Percentiles rank a stretch among this genome's conserved stretches.
Conservation (phyloP, 2,329 filamentous ascomycete species). For the Fusarium sp. region DNA sequence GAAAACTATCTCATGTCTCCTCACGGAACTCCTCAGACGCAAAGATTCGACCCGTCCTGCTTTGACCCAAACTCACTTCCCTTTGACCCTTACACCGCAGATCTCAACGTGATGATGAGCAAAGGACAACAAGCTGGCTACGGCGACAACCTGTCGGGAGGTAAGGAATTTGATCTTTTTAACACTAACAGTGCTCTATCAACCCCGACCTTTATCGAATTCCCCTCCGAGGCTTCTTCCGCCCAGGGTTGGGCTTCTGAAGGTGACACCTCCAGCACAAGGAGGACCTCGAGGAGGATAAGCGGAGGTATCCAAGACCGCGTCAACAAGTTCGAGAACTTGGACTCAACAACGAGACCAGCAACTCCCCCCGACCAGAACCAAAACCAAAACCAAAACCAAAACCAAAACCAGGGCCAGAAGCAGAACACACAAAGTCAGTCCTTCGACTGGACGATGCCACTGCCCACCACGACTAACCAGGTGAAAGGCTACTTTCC, state of each 20-base stretch:
- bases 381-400: slow-evolving; percentile 55
- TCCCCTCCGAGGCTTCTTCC: slow-evolving; percentile 60
- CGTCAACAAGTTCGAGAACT: slow-evolving; percentile 68
- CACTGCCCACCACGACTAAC: slow-evolving; percentile 15
- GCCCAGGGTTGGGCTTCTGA: slow-evolving; percentile 64
- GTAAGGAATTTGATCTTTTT: slow-evolving; percentile 64
- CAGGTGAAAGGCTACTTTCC: slow-evolving; percentile 67
- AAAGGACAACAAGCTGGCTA: slow-evolving; percentile 61
- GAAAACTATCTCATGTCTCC: slow-evolving; percentile 70
- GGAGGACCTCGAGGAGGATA: slow-evolving; percentile 60
- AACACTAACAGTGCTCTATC: slow-evolving; percentile 58
- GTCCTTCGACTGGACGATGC: slow-evolving; percentile 43
- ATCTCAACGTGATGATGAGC: slow-evolving; percentile 59
- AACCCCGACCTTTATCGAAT: slow-evolving; percentile 62
- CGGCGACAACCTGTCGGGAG: slow-evolving; percentile 54
- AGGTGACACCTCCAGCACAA: slow-evolving; percentile 56
- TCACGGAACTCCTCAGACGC: slow-evolving; percentile 64
- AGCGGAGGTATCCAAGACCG: slow-evolving; percentile 71
- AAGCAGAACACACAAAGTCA: slow-evolving; percentile 68
- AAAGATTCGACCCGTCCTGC: slow-evolving; percentile 63
- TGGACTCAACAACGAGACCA: slow-evolving; percentile 65
- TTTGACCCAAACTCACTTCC: slow-evolving; percentile 57
- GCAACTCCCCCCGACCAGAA: slow-evolving; percentile 72
- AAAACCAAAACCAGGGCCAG: slow-evolving; percentile 61
- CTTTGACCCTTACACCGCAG: slow-evolving; percentile 59